Evolutionary conservation across 2,329 filamentous ascomycete species (phyloP).

Genomic region (Nigrograna mackinnonii): DNA sequence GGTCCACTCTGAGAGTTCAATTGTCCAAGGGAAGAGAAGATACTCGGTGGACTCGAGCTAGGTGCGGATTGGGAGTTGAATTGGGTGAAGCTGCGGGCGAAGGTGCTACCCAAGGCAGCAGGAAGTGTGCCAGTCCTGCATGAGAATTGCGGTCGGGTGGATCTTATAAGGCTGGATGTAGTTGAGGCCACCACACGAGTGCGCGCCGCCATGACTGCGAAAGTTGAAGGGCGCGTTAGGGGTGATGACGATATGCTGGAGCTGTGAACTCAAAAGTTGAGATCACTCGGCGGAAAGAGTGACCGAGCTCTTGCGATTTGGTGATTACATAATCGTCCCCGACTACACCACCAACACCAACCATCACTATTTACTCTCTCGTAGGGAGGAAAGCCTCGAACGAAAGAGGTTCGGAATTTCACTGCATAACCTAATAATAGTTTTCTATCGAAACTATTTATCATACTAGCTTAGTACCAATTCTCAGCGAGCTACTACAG

Average conservation of each 20-base stretch:
- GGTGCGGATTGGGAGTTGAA: slow-evolving; percentile 27
- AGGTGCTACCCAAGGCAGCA: slow-evolving; percentile 15
- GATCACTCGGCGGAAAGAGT: not conserved
- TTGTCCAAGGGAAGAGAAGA: slow-evolving; percentile 32
- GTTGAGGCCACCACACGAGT: slow-evolving; percentile 35
- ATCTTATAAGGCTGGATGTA: slow-evolving; percentile 28
- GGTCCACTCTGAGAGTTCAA: slow-evolving; percentile 45
- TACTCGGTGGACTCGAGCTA: slow-evolving; percentile 25
- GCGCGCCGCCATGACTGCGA: slow-evolving; percentile 36
- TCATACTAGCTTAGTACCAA: no score
- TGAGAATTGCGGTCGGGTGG: slow-evolving; percentile 19
- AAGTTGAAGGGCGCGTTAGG: slow-evolving; percentile 1
- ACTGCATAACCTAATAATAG: no score
- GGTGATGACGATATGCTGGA: not conserved
- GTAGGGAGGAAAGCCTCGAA: no score
- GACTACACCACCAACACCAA: no score
- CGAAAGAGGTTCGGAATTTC: no score
- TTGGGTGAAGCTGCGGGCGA: slow-evolving; percentile 34
- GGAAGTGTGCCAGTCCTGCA: slow-evolving; percentile 21
- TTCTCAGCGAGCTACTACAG: no score
- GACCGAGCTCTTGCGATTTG: no score
- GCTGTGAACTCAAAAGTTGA: not conserved
- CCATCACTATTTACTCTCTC: no score
- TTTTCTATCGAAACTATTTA: no score
- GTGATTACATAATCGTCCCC: no score